phyloP scores from a whole-genome alignment of 768 basidiomycete species.

The Trametes cubensis region DNA sequence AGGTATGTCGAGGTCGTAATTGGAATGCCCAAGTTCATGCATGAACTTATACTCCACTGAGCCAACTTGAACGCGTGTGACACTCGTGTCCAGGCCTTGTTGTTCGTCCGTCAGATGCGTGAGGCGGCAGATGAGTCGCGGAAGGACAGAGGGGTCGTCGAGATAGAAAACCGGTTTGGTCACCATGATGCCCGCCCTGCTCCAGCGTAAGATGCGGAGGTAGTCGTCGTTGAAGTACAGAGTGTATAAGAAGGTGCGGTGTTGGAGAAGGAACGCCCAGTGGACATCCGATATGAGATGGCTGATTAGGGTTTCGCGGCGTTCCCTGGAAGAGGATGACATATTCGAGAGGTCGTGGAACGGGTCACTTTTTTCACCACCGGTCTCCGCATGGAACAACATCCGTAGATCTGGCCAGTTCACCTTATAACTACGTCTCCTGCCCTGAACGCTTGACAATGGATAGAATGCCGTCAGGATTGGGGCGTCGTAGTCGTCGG shows the following conservation, averaged over 20 bases:
- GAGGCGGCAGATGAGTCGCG: not conserved
- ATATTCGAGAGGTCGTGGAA: not conserved
- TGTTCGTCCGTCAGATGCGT: not conserved
- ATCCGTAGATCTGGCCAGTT: not conserved
- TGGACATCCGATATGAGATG: too few species aligned
- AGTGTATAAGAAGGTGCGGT: not conserved
- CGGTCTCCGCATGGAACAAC: not conserved
- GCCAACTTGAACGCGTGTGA: not conserved
- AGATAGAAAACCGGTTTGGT: not conserved
- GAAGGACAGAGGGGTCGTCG: not conserved
- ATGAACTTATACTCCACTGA: not conserved
- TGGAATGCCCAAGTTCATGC: not conserved
- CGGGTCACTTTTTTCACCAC: not conserved
- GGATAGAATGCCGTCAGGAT: too few species aligned
- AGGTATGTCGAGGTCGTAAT: not conserved
- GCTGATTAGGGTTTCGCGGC: too few species aligned
- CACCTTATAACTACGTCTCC: too few species aligned
- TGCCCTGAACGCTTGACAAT: too few species aligned
- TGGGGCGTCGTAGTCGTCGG: too few species aligned
- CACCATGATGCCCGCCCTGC: not conserved
- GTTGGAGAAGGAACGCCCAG: not conserved
- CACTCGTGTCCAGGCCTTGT: not conserved
- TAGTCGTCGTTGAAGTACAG: not conserved
- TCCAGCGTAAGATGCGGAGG: not conserved
- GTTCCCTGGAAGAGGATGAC: too few species aligned